Percentiles rank a stretch among this genome's conserved stretches.
These are phyloP conservation scores for Arthrobotrys entomopaga DNA, from an alignment of 2,329 filamentous ascomycete genomes.

Conservation along the genomic window DNA sequence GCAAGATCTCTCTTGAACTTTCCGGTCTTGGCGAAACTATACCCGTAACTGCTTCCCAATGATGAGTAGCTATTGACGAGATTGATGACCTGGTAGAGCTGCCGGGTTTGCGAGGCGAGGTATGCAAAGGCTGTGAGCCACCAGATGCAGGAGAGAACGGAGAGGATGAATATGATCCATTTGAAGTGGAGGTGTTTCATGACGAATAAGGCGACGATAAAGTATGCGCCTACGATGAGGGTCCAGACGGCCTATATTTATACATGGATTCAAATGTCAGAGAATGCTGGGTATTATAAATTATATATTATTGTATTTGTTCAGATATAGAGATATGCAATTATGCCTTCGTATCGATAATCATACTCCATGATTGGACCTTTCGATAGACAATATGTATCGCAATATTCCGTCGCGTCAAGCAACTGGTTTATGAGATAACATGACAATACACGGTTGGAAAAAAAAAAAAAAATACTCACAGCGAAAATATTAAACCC, in stretches of 20 bases:
- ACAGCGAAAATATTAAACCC: constrained; percentile 48
- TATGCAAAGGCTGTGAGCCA: constrained; percentile 52
- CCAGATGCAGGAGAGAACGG: constrained; percentile 34
- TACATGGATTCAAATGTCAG: background rate
- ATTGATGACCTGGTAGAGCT: constrained; percentile 30
- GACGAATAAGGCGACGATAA: constrained; percentile 32
- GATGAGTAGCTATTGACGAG: constrained; percentile 24
- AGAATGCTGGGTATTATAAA: background rate
- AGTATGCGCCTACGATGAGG: constrained; percentile 26
- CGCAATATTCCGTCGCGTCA: no score
- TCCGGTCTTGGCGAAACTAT: constrained; percentile 13
- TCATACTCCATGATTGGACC: no score
- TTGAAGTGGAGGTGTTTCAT: constrained; percentile 36
- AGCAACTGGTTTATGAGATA: no score
- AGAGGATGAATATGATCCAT: constrained; percentile 47
- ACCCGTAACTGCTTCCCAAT: background rate
- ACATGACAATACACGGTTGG: no score
- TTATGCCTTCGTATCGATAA: no score
- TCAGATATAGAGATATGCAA: no score
- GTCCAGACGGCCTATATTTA: constrained; percentile 26
- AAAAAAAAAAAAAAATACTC: background rate
- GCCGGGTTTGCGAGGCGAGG: constrained; percentile 34
- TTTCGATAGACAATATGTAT: no score
- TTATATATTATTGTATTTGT: background rate
- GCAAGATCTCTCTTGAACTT: constrained; percentile 15